Evolutionary conservation across 257 asterid species (phyloP).

Genomic region (Cinchona pubescens): DNA sequence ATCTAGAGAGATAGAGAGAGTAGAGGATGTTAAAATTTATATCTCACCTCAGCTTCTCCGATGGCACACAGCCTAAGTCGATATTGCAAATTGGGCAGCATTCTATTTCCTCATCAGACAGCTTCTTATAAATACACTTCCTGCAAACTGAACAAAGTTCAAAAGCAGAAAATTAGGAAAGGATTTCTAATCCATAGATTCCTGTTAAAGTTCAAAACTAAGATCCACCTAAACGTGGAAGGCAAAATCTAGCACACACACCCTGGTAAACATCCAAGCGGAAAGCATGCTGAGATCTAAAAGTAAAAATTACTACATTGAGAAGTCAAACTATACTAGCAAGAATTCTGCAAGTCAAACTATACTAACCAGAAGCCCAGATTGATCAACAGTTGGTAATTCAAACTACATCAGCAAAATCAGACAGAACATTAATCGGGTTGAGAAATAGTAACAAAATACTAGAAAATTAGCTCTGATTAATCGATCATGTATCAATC

Average conservation of each 20-base stretch:
- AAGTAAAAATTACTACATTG: background rate
- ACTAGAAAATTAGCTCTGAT: background rate
- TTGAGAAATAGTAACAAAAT: background rate
- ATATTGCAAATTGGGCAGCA: conserved; percentile 89
- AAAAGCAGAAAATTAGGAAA: conserved; percentile 17
- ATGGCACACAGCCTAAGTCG: conserved; percentile 79
- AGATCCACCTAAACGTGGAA: background rate
- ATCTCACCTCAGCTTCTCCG: conserved; percentile 84
- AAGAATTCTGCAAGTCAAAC: background rate
- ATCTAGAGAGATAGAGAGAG: conserved; percentile 13
- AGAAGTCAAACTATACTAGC: background rate
- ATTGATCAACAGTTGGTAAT: background rate
- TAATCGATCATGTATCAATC: background rate
- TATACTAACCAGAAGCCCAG: background rate
- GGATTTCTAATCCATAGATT: background rate
- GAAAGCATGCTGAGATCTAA: background rate
- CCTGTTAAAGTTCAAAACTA: background rate
- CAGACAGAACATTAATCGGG: background rate
- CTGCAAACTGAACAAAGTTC: conserved; percentile 65
- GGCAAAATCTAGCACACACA: background rate
- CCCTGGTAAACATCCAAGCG: background rate
- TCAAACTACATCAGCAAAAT: background rate
- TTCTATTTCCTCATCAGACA: conserved; percentile 77
- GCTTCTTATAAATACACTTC: conserved; percentile 83
- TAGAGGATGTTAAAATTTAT: conserved; percentile 9